A percentile compares a stretch with the other conserved stretches of the same genome.
phyloP scores from a whole-genome alignment of 306 rosid species.

The Citrullus amarus region DNA sequence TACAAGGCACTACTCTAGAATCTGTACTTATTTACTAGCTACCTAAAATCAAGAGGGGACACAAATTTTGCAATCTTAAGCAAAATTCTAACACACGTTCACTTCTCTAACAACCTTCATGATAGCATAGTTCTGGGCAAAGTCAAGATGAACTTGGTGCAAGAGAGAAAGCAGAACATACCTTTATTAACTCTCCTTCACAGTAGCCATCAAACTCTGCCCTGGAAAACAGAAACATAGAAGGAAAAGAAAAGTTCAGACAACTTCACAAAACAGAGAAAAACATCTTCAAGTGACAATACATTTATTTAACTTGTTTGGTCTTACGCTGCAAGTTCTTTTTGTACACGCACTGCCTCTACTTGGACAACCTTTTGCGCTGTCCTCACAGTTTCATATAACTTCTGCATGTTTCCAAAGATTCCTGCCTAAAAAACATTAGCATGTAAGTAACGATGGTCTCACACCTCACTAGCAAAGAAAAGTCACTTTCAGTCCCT shows the following conservation, averaged over 20 bases:
- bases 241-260: not conserved
- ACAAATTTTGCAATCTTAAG: not conserved
- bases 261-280: not conserved
- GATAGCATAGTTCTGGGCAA: not conserved
- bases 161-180: constrained; percentile 13
- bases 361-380: constrained; percentile 85
- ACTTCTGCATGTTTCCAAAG: constrained; percentile 69
- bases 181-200: constrained; percentile 75
- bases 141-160: not conserved
- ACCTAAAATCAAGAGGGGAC: not conserved
- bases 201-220: constrained; percentile 83
- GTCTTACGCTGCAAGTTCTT: constrained; percentile 68
- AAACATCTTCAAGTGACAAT: not conserved
- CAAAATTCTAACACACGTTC: not conserved
- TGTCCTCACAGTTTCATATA: constrained; percentile 68
- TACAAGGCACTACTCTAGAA: not conserved
- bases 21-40: not conserved
- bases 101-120: not conserved
- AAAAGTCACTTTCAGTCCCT: not conserved
- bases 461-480: constrained; percentile 1
- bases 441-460: constrained; percentile 12
- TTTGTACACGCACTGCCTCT: constrained; percentile 77
- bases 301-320: constrained; percentile 13
- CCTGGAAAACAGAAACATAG: constrained; percentile 29
- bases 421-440: constrained; percentile 52